These are phyloP conservation scores for Phtheirospermum japonicum DNA, from an alignment of 257 asterid genomes.

Conservation along the genomic window DNA sequence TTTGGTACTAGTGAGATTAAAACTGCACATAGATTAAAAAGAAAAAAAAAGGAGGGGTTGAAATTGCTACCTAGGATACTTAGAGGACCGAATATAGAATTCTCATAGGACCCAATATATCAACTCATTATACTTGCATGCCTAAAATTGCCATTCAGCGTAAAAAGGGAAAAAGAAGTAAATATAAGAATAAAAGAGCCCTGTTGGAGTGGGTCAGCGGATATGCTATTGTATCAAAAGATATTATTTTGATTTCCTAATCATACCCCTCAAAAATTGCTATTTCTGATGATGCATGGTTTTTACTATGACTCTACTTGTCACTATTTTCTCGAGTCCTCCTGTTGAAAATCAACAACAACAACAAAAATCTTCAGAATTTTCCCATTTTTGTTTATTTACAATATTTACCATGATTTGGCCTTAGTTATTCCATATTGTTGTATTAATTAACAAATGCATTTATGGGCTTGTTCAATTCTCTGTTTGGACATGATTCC, in stretches of 20 bases:
- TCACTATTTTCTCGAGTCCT: conserved; percentile 7
- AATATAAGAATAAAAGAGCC: neutral
- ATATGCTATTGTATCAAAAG: neutral
- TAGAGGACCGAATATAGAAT: too few species aligned
- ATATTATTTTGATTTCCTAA: neutral
- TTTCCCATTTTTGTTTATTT: neutral
- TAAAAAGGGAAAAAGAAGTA: neutral
- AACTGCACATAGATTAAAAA: too few species aligned
- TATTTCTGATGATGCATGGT: conserved; percentile 13
- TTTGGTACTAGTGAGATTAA: too few species aligned
- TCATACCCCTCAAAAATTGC: neutral
- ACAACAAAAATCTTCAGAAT: neutral
- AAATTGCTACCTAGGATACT: too few species aligned
- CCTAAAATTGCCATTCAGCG: neutral
- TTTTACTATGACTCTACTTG: conserved; percentile 1
- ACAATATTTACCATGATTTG: conserved; percentile 13
- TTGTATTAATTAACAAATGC: conserved; percentile 28
- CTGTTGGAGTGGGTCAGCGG: neutral
- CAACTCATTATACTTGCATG: too few species aligned
- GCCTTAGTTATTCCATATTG: neutral
- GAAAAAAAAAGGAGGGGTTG: too few species aligned
- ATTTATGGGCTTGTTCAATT: conserved; percentile 57
- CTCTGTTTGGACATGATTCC: conserved; percentile 43
- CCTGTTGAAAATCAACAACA: too few species aligned
- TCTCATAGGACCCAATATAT: too few species aligned